Conservation (phyloP, 331 rosid species). For the Cydonia oblonga region DNA sequence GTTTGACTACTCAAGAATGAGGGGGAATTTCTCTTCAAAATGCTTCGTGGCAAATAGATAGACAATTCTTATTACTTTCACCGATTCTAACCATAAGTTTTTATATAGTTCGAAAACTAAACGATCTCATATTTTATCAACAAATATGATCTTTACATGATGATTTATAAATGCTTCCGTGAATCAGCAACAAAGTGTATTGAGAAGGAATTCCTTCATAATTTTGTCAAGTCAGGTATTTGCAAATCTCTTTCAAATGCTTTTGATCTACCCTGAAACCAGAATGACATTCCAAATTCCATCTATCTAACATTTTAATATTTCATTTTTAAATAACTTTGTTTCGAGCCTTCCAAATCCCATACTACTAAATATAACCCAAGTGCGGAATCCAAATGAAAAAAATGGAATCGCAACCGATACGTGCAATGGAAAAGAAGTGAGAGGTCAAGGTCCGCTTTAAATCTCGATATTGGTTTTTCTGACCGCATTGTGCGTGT, state of each 20-base stretch:
- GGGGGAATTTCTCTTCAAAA: no score
- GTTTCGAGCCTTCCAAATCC: background rate
- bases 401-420: background rate
- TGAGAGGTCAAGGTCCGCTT: no score
- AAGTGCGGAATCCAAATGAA: background rate
- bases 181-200: background rate
- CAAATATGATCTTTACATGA: no score
- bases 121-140: no score
- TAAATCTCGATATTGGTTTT: background rate
- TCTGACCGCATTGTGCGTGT: no score
- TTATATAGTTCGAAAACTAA: no score
- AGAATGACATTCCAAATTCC: background rate
- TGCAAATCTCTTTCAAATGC: background rate
- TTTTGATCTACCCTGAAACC: background rate
- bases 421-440: background rate
- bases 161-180: rapidly evolving
- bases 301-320: background rate
- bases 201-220: background rate
- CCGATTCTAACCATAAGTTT: no score
- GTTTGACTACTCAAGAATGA: no score
- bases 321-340: background rate
- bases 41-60: no score
- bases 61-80: rapidly evolving
- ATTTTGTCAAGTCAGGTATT: no score
- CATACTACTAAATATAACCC: no score